These are phyloP conservation scores for Dalbergia cultrata DNA, from an alignment of 306 rosid genomes.

Conservation along the genomic window DNA sequence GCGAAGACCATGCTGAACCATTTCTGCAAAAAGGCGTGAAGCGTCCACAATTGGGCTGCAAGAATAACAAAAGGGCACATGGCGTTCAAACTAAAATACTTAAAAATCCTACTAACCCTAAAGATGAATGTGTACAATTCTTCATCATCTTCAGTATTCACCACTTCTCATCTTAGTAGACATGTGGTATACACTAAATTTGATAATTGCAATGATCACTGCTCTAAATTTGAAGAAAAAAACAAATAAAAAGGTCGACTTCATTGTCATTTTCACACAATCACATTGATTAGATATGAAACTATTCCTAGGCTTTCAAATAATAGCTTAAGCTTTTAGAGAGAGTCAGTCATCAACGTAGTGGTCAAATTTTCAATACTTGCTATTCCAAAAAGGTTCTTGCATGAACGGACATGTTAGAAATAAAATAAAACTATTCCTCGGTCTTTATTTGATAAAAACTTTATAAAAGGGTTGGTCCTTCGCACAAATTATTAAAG, in stretches of 20 bases:
- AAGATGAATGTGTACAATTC: slow-evolving; percentile 17
- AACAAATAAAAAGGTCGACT: not conserved
- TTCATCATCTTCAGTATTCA: slow-evolving; percentile 32
- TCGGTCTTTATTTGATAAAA: not conserved
- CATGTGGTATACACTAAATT: slow-evolving; percentile 25
- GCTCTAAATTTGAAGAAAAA: slow-evolving; percentile 16
- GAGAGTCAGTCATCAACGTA: not conserved
- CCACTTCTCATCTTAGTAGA: slow-evolving; percentile 8
- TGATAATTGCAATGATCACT: slow-evolving; percentile 24
- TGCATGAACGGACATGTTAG: not conserved
- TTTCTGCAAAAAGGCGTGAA: slow-evolving; percentile 87
- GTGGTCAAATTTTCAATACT: not conserved
- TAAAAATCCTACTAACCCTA: slow-evolving; percentile 23
- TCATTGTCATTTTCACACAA: not conserved
- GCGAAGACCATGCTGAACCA: slow-evolving; percentile 99
- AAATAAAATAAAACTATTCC: not conserved
- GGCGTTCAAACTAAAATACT: slow-evolving; percentile 41
- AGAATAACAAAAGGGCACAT: slow-evolving; percentile 41
- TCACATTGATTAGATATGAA: slow-evolving; percentile 6
- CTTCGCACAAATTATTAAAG: slow-evolving; percentile 10
- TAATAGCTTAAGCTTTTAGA: slow-evolving; percentile 7
- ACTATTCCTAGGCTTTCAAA: slow-evolving; percentile 6
- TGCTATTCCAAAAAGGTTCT: not conserved
- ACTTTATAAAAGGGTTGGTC: slow-evolving; percentile 18
- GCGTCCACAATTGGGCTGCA: slow-evolving; percentile 79